Evolutionary conservation across 1,284 basidiomycete species (phyloP).

Genomic region (Testicularia cyperi): DNA sequence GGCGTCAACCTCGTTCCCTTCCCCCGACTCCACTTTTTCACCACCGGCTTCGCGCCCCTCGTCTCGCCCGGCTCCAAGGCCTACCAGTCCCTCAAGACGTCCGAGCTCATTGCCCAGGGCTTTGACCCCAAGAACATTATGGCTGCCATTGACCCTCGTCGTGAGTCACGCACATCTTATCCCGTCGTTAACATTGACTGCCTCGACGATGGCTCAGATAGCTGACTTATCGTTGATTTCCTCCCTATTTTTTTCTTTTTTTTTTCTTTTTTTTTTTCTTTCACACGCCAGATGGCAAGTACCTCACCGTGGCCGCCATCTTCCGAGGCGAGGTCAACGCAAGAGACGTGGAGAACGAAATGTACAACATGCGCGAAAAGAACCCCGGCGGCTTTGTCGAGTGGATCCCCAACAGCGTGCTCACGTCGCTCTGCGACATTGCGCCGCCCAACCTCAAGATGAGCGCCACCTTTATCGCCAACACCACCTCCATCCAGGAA

Average conservation of each 20-base stretch:
- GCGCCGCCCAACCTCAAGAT: conserved; percentile 56
- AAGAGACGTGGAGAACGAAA: conserved; percentile 63
- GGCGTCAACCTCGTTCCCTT: conserved; percentile 76
- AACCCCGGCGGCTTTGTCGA: conserved; percentile 56
- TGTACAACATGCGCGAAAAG: conserved; percentile 57
- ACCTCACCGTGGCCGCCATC: conserved; percentile 83
- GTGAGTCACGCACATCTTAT: no score
- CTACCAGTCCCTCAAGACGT: conserved; percentile 64
- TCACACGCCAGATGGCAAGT: conserved; percentile 71
- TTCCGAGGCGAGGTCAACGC: conserved; percentile 67
- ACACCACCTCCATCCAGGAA: conserved; percentile 60
- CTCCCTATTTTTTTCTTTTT: no score
- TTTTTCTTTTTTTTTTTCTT: no score
- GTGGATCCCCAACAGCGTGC: conserved; percentile 60
- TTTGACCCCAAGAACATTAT: conserved; percentile 59
- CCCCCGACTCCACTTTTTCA: conserved; percentile 61
- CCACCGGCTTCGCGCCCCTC: conserved; percentile 58
- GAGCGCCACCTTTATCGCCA: conserved; percentile 60
- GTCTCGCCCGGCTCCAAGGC: conserved; percentile 61
- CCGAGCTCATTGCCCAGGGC: conserved; percentile 52
- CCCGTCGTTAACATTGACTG: no score
- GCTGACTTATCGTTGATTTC: no score
- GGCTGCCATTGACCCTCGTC: conserved; percentile 81
- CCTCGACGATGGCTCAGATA: no score
- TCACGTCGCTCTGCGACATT: conserved; percentile 57